phyloP scores from a whole-genome alignment of 805 yeast genomes.

The Hanseniaspora mollemarum region DNA sequence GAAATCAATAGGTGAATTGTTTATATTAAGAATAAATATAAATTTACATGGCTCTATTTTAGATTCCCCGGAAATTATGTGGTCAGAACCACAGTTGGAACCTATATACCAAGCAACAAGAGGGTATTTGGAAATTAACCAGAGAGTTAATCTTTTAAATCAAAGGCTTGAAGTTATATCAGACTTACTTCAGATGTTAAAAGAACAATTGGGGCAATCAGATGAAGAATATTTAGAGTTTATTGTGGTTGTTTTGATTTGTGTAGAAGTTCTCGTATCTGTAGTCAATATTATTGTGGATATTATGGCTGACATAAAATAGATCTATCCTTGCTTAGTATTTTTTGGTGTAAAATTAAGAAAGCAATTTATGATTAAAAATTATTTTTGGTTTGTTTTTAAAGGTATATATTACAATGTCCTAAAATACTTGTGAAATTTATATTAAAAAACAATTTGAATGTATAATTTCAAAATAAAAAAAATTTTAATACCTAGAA shows the following conservation, averaged over 20 bases:
- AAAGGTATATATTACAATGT: not conserved
- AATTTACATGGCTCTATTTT: constrained; percentile 77
- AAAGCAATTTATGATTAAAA: not conserved
- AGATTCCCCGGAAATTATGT: constrained; percentile 95
- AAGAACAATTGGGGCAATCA: constrained; percentile 91
- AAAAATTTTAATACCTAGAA: constrained; percentile 9
- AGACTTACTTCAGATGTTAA: constrained; percentile 87
- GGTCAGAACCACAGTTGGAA: constrained; percentile 97
- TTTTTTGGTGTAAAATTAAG: no score
- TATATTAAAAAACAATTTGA: not conserved
- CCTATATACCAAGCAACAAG: constrained; percentile 96
- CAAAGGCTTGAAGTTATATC: constrained; percentile 89
- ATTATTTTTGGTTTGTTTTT: not conserved
- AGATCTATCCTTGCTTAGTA: not conserved
- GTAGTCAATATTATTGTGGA: constrained; percentile 66
- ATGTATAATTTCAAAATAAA: not conserved
- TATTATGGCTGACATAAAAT: constrained; percentile 31
- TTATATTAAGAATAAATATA: constrained; percentile 72
- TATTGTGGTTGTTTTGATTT: constrained; percentile 80
- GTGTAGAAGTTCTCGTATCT: constrained; percentile 83
- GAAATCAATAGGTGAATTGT: constrained; percentile 94
- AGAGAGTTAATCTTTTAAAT: constrained; percentile 77
- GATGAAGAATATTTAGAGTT: constrained; percentile 87
- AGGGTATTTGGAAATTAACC: constrained; percentile 90
- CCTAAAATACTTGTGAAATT: no score